These are phyloP conservation scores for Stereocaulon alpinum DNA, from an alignment of 495 filamentous ascomycete genomes.

Conservation along the genomic window DNA sequence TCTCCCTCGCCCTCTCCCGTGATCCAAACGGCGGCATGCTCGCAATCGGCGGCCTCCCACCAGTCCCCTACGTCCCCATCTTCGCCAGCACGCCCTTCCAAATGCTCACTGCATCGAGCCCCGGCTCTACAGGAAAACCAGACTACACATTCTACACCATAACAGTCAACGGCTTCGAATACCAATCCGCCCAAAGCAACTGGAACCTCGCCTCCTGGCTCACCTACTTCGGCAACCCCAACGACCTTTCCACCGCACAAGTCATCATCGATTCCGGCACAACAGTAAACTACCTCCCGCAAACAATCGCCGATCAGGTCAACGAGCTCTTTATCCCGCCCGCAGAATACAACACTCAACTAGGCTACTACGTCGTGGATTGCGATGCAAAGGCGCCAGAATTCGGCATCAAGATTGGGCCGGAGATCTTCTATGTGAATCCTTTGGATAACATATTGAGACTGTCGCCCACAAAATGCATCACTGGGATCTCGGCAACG, in stretches of 20 bases:
- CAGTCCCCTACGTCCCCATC: conserved; percentile 26
- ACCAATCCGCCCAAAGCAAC: conserved; percentile 19
- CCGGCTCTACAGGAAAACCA: conserved; percentile 1
- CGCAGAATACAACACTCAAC: conserved; percentile 34
- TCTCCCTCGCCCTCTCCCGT: conserved; percentile 35
- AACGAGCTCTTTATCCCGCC: conserved; percentile 45
- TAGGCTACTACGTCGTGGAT: conserved; percentile 41
- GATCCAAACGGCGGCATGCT: conserved; percentile 26
- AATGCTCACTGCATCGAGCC: conserved; percentile 18
- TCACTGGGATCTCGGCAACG: conserved; percentile 33
- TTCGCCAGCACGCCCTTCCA: conserved; percentile 35
- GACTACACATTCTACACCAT: conserved; percentile 37
- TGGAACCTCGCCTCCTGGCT: conserved; percentile 13
- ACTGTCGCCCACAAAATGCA: conserved; percentile 33
- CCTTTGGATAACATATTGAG: conserved; percentile 43
- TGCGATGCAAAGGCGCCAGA: conserved; percentile 46
- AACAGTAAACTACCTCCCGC: conserved; percentile 33
- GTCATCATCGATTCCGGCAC: conserved; percentile 36
- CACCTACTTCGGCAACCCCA: conserved; percentile 19
- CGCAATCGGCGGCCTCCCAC: conserved; percentile 45
- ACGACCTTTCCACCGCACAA: conserved; percentile 23
- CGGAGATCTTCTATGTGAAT: conserved; percentile 42
- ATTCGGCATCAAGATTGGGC: conserved; percentile 42
- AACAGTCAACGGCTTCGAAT: conserved; percentile 30
- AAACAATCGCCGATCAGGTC: conserved; percentile 37